A percentile compares a stretch with the other conserved stretches of the same genome.
Evolutionary conservation across 2,329 filamentous ascomycete species (phyloP).

Genomic region (Pyrenochaeta sp.): DNA sequence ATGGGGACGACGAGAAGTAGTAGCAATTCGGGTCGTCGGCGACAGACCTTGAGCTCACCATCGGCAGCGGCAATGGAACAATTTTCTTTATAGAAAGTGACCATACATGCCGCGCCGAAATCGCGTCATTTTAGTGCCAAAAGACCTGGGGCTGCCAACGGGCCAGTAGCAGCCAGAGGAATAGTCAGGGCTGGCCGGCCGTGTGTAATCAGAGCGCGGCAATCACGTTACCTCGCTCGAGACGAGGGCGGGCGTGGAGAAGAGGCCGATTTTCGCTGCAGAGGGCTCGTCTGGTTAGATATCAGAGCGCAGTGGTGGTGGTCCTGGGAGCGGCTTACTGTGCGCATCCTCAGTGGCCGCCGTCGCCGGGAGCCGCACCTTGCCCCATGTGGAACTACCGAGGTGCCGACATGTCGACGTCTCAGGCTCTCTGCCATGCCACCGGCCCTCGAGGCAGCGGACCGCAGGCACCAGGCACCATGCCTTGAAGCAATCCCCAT

Average conservation of each 20-base stretch:
- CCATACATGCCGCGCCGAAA: constrained; percentile 25
- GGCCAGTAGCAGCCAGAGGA: constrained; percentile 21
- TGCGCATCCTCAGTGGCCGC: constrained; percentile 21
- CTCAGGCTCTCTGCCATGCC: too few species aligned
- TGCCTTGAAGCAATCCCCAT: constrained; percentile 28
- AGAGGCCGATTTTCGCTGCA: too few species aligned
- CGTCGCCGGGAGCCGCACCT: constrained; percentile 12
- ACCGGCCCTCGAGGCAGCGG: too few species aligned
- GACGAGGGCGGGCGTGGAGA: constrained; percentile 20
- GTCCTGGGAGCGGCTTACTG: constrained; percentile 17
- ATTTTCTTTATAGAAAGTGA: constrained; percentile 31
- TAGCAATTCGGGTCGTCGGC: constrained; percentile 38
- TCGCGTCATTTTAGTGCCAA: constrained; percentile 26
- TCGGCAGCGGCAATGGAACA: constrained; percentile 37
- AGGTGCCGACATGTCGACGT: constrained; percentile 31
- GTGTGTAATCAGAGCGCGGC: constrained; percentile 9
- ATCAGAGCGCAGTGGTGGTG: constrained; percentile 4
- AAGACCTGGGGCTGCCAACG: constrained; percentile 18
- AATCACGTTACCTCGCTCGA: constrained; percentile 7
- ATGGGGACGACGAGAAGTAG: constrained; percentile 24
- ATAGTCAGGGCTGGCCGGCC: constrained; percentile 14
- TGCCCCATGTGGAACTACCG: constrained; percentile 20
- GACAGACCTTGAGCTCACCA: constrained; percentile 30
- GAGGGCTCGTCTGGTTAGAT: too few species aligned
- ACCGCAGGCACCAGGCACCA: constrained; percentile 26